These are phyloP conservation scores for Leptographium lundbergii DNA, from an alignment of 2,329 filamentous ascomycete species.

Conservation along the genomic window DNA sequence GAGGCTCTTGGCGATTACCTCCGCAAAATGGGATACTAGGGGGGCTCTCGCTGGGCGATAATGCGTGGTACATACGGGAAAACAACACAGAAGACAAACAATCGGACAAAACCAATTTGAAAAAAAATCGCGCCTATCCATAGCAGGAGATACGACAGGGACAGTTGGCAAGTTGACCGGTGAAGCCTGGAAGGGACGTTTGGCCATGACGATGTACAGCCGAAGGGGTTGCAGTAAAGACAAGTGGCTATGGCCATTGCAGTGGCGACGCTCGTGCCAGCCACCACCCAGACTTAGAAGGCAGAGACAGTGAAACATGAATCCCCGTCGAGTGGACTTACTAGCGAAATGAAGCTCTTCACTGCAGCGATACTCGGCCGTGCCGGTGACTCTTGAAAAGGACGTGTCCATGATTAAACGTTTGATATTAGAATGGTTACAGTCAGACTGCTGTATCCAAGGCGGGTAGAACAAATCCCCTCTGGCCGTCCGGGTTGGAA, in stretches of 20 bases:
- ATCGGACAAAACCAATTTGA: not conserved
- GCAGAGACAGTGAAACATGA: not conserved
- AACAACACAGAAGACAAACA: not conserved
- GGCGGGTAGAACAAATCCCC: not conserved
- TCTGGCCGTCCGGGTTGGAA: not conserved
- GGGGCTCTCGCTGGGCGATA: not conserved
- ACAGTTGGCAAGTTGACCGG: not conserved
- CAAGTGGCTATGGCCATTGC: not conserved
- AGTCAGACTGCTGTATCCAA: not conserved
- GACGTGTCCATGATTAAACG: not conserved
- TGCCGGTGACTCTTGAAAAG: not conserved
- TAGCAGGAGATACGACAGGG: not conserved
- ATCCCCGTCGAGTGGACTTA: not conserved
- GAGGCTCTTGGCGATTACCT: constrained; percentile 83
- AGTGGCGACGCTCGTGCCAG: not conserved
- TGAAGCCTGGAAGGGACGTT: not conserved
- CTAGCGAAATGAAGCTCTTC: not conserved
- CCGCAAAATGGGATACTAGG: constrained; percentile 63
- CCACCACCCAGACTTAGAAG: not conserved
- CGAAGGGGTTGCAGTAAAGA: not conserved
- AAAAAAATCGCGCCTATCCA: not conserved
- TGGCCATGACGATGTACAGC: not conserved
- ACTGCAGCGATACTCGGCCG: not conserved
- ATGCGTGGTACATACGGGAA: not conserved
- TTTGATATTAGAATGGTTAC: not conserved